Base-by-base conservation (phyloP, 805 yeast species). In the Kluyveromyces dobzhanskii region DNA sequence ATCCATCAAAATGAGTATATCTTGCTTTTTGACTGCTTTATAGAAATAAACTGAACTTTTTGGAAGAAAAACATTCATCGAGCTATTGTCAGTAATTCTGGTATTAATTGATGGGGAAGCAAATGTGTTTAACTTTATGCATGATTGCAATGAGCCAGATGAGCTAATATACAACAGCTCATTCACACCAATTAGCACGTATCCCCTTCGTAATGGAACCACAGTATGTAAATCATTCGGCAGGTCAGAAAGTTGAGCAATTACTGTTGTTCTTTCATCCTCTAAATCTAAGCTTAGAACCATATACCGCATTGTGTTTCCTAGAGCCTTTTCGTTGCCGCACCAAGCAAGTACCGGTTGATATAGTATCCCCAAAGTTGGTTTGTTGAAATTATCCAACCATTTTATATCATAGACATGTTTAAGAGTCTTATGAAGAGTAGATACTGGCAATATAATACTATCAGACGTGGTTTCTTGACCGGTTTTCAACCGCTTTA, bases 91-190 rank as follows among this genome's bases (percentile, higher is more conserved):
- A 64, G 44, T 73, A 48, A 45, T 74, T 67, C 45, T 81, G 54
- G 34, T 59, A 56, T 44, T 73, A 70, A 55, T 80, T 80, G 17
- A 51, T 48, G 33, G 72, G 44, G 39, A 59, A 52, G 59, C 70
- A 54, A 36, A 58, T 18, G 57, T 40, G 38, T 59, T 59, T 17
- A 54, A 25, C 9, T 44, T 27, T 14, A 59, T 54, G 3, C 44
- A 39, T n/a, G 63, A 53, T 42, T 62, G 69, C 13, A 74, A 47
- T 11, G 58, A 60, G 16, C 81, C 82, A 0, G 59, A 45, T 28
- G 85, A 76, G 53, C 88, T 95, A 13, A 86, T 72, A 58, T 85
- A 88, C 9, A 85, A 63, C 7, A 88, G 48, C 49, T 81, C 84
- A 54, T 88, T 87, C 26, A 81, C 71, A 1, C 97, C 96, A 3